These are phyloP conservation scores for Fusarium odoratissimum DNA, from an alignment of 2,329 filamentous ascomycete species.

Conservation along the genomic window DNA sequence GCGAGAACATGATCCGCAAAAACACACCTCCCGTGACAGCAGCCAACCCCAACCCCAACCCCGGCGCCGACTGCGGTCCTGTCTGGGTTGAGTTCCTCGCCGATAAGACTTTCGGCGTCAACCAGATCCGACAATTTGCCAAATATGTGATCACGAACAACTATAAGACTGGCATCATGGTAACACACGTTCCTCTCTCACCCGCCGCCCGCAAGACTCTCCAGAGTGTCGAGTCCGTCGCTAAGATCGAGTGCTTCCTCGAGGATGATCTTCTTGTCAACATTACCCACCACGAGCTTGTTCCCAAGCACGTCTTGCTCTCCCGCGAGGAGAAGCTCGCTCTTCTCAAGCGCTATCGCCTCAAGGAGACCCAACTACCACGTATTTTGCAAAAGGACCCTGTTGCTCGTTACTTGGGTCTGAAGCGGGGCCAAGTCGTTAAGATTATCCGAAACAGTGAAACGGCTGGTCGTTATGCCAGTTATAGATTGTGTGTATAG, in stretches of 20 bases:
- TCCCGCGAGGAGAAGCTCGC: slow-evolving; percentile 90
- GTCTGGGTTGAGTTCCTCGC: slow-evolving; percentile 94
- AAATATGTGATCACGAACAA: slow-evolving; percentile 82
- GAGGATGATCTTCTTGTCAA: slow-evolving; percentile 97
- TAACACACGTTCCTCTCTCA: slow-evolving; percentile 85
- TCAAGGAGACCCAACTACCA: slow-evolving; percentile 98
- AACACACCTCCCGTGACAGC: slow-evolving; percentile 79
- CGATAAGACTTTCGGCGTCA: slow-evolving; percentile 85
- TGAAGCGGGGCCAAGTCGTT: slow-evolving; percentile 93
- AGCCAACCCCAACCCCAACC: slow-evolving; percentile 77
- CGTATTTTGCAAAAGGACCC: slow-evolving; percentile 92
- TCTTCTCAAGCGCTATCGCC: slow-evolving; percentile 86
- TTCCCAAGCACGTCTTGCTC: slow-evolving; percentile 91
- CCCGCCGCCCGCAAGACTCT: slow-evolving; percentile 89
- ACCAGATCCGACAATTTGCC: slow-evolving; percentile 91
- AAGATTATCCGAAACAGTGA: slow-evolving; percentile 98
- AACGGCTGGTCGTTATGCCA: slow-evolving; percentile 95
- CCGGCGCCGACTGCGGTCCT: slow-evolving; percentile 80
- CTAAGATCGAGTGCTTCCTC: slow-evolving; percentile 92
- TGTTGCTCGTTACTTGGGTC: slow-evolving; percentile 89
- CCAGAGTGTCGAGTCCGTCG: slow-evolving; percentile 77
- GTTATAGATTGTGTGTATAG: slow-evolving; percentile 81
- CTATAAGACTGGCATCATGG: slow-evolving; percentile 91
- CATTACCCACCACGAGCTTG: slow-evolving; percentile 97
- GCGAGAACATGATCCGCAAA: slow-evolving; percentile 84